Base-by-base conservation (phyloP, 2,329 filamentous ascomycete genomes). In the Colletotrichum sp. region DNA sequence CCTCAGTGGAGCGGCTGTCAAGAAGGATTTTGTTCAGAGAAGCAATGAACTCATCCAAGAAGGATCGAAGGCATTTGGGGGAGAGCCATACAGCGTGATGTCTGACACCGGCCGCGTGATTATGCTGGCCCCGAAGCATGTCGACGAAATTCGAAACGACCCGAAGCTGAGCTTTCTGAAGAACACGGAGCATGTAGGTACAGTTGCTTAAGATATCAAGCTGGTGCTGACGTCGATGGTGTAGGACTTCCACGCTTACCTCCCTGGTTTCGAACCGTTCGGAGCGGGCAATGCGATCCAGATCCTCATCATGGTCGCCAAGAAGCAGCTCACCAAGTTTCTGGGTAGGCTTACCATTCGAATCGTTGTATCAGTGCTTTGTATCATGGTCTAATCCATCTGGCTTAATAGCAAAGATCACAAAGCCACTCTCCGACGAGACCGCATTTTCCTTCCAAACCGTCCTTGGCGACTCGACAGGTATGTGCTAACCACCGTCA, bases 131-230 rank as follows among this genome's bases (percentile, higher is more conserved):
- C 22, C 55, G 55, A 59, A 30, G 55, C 55, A 59, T 30, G 55
- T 59, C 9, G 55, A 59, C 10, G 55, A 59, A 24, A 59, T 59
- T 59, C 55, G 55, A 9, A 59, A 59, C 26, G 55, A 59, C 8
- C 26, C 55, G 55, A 59, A 59, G 55, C 24, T 59, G 55, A 59
- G 55, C 15, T 59, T 59, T 30, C 22, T 59, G 55, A 59, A 30
- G 16, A 59, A 59, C 15, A 59, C 55, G 1, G 44, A 52, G n/a
- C 44, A 52, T 13, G 44, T 52, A 13, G 10, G 44, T 22, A 24
- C 10, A 13, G 0, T 22, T 1, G 0, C 8, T 22, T 13, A n/a
- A 22, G 44, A 24, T 4, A 52, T 24, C 6, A 52, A 13, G 12
- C 44, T 0, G 44, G 0, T 52, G 2, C 1, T 52, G 12, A 52